Base-by-base conservation (phyloP, 345 rosid genomes). In the Chamaenerion angustifolium region DNA sequence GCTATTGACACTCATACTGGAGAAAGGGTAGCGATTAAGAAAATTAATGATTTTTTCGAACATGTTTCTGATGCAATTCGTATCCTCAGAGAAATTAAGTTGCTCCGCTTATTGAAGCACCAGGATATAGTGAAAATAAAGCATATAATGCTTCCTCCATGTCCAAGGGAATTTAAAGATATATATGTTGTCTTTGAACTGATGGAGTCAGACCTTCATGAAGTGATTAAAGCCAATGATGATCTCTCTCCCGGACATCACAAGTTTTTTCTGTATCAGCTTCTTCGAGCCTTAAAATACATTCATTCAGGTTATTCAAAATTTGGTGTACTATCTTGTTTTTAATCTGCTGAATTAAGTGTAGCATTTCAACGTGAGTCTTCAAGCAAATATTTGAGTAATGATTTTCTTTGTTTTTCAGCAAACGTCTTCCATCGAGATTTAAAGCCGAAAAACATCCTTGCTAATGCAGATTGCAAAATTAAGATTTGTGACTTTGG, bases 71-170 rank as follows among this genome's bases (percentile, higher is more conserved):
- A 87, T 48, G 96, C 96, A 6, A 92, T 80, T 0, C 80, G 98
- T 44, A 92, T 92, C 51, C 70, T 92, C 13, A 71, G 98, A 56
- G 98, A 92, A 77, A 92, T 92, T 59, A 92, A 92, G 86, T 87
- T 92, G 16, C 83, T 92, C 45, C 77, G 96, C 59, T 75, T 92
- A 68, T 80, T 92, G 48, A 58, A 64, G 3, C 95, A 92, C 63
- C 90, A 85, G 0, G 98, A 92, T 60, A 92, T 87, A 35, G 98
- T 92, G 0, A 69, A 87, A 69, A 86, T 92, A 40, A 84, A 87
- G 19, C 98, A 92, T 42, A 87, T 92, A 19, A 87, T 92, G 98
- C 96, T 92, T 11, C 98, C 98, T 67, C 87, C 96, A n/a, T 92
- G 93, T 16, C 78, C 77, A 55, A 80, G 89, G 64, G 98, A 92